Base-by-base conservation (phyloP, 2,329 filamentous ascomycete genomes). In the Epichloe coenophiala region DNA sequence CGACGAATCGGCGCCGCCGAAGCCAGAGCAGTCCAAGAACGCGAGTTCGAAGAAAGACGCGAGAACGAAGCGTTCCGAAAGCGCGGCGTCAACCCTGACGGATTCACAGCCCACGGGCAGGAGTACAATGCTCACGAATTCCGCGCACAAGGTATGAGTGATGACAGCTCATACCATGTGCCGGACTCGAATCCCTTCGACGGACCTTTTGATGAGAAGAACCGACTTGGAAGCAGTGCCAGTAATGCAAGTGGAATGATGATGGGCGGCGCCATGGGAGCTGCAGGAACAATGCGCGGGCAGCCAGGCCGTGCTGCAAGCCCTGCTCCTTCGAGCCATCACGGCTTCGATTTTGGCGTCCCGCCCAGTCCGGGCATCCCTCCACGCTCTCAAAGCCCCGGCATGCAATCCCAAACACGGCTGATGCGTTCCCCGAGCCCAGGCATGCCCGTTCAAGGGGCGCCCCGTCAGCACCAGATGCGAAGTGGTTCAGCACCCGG, bases 1-100 rank as follows among this genome's bases (percentile, higher is more conserved):
- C 72, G 78, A 38, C 70, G 72, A 41, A 65, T 65, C 0, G 80
- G 80, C 12, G 68, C 69, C 19, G 60, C 58, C 21, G 79, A 83
- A 60, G 76, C 77, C 38, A 66, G 67, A 38, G 51, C 68, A 8
- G 74, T 72, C 15, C 68, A 68, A 36, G 65, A 71, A 51, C 66
- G 67, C 48, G 65, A 68, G 33, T 67, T 73, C 46, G 61, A 69
- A 8, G 76, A 80, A 56, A 72, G 71, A 39, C 54, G 71, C 3
- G 77, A 80, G 59, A 62, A 78, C 39, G 73, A 77, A 55, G 64
- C 68, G 12, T 74, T 75, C 65, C 65, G 69, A 51, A 70, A 67
- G 54, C 65, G 64, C 49, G 75, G 75, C 42, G 59, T 74, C 55
- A 61, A 77, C 60, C 72, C 74, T 1, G 75, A 77, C 58, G 63